A percentile compares a stretch with the other conserved stretches of the same genome.
Evolutionary conservation across 2,329 filamentous ascomycete genomes (phyloP).

Genomic region (Allantophomopsis cytisporea): DNA sequence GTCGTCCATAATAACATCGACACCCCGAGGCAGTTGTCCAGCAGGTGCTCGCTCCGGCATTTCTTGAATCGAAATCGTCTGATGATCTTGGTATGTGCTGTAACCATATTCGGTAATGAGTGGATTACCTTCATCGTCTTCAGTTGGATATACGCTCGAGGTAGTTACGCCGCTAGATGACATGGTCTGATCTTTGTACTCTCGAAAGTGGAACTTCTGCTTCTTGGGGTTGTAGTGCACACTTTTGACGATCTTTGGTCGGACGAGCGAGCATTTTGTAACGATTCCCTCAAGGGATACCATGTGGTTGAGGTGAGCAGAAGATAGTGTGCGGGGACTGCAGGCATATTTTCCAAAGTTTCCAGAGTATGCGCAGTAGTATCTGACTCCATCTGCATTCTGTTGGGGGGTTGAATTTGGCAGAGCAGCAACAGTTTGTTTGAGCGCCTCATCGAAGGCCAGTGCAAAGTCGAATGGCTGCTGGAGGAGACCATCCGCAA

Average conservation of each 20-base stretch:
- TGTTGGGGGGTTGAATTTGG: conserved; percentile 65
- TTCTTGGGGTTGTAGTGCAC: conserved; percentile 90
- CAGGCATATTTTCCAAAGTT: conserved; percentile 92
- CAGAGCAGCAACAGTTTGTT: conserved; percentile 72
- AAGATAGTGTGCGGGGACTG: conserved; percentile 86
- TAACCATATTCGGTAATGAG: conserved; percentile 93
- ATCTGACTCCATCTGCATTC: conserved; percentile 64
- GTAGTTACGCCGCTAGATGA: conserved; percentile 74
- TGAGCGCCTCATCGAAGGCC: conserved; percentile 83
- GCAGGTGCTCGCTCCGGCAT: conserved; percentile 96
- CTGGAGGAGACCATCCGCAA: conserved; percentile 67
- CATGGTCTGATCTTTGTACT: conserved; percentile 97
- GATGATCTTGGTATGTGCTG: conserved; percentile 90
- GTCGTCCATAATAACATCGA: conserved; percentile 94
- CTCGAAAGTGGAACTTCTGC: conserved; percentile 74
- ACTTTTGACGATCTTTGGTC: conserved; percentile 95
- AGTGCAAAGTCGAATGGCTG: conserved; percentile 79
- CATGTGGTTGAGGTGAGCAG: conserved; percentile 87
- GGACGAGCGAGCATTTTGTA: conserved; percentile 86
- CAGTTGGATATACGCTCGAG: conserved; percentile 84
- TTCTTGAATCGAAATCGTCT: conserved; percentile 96
- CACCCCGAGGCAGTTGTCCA: conserved; percentile 85
- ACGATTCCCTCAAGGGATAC: conserved; percentile 96
- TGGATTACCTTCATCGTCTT: conserved; percentile 86
- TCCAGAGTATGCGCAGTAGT: conserved; percentile 95